Evolutionary conservation across 2,329 filamentous ascomycete genomes (phyloP).

Genomic region (Aspergillus sp.): DNA sequence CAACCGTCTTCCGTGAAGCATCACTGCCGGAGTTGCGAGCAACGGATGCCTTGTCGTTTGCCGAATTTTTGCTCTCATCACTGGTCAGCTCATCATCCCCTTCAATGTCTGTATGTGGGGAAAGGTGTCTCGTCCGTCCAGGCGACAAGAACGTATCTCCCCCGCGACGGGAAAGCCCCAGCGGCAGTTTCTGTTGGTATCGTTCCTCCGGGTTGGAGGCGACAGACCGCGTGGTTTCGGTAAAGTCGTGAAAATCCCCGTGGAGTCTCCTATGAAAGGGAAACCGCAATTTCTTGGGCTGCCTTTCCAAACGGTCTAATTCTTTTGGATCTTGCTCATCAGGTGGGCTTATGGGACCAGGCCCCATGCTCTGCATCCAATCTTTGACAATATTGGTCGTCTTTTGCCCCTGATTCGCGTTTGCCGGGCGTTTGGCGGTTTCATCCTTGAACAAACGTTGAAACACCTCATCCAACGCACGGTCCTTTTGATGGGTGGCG

Average conservation of each 20-base stretch:
- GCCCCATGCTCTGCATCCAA: slow-evolving; percentile 72
- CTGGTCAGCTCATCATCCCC: slow-evolving; percentile 85
- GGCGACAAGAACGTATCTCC: slow-evolving; percentile 16
- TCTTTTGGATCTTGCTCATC: slow-evolving; percentile 53
- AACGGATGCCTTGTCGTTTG: slow-evolving; percentile 16
- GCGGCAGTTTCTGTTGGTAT: slow-evolving; percentile 23
- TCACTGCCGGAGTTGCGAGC: slow-evolving; percentile 12
- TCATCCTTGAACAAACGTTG: slow-evolving; percentile 58
- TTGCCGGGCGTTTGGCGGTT: slow-evolving; percentile 50
- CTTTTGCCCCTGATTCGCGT: slow-evolving; percentile 55
- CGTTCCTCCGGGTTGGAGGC: slow-evolving; percentile 50
- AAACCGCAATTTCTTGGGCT: slow-evolving; percentile 43
- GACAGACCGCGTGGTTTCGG: slow-evolving; percentile 45
- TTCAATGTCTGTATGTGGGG: slow-evolving; percentile 68
- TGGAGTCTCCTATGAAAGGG: slow-evolving; percentile 34
- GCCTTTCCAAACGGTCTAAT: slow-evolving; percentile 50
- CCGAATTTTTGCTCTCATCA: slow-evolving; percentile 58
- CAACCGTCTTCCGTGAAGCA: slow-evolving; percentile 3
- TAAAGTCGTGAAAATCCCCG: slow-evolving; percentile 37
- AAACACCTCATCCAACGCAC: slow-evolving; percentile 86
- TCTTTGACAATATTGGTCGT: slow-evolving; percentile 74
- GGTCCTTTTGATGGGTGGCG: slow-evolving; percentile 80
- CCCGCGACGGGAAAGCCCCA: slow-evolving; percentile 29
- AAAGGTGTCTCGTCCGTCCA: slow-evolving; percentile 35
- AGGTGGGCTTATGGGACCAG: slow-evolving; percentile 48